Evolutionary conservation across 805 yeast genomes (phyloP), one percentile per base, ranked within the genome.

Genomic region (Saturnispora kantuleensis): DNA sequence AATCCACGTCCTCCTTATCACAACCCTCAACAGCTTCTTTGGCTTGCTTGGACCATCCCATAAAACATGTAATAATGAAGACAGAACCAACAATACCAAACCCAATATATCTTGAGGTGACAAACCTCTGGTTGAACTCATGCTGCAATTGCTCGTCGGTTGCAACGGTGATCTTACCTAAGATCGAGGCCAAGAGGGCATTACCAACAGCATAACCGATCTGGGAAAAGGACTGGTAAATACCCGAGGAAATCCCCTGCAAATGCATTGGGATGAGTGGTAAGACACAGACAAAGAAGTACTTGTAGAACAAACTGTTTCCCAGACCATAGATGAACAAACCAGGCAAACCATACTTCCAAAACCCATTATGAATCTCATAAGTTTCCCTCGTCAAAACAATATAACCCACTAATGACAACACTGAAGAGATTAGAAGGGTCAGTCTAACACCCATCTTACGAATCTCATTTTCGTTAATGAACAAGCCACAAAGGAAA

Each of bases 221-320:
- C 38, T 52, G 56, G 5, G 50, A 47, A 33, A 45, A 48, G 0
- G 55, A 47, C 16, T 41, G 46, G 38, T 43, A 50, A 18, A 52
- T 46, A 10, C 56, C 56, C 13, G 50, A 35, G 12, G 52, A 49
- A n/a, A 45, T 41, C 2, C 56, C 55, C 36, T 51, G 56, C 16
- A 52, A 39, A 38, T 52, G 53, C 15, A 50, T 15, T 13, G 56
- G 56, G 9, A 55, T 51, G 15, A 34, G 28, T 37, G 47, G 58
- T 33, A 58, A 53, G 8, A 67, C 51, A 4, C 62, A 56, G 30
- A 56, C 62, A 33, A 61, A 44, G 41, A 60, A 68, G 3, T 65
- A 57, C 26, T 65, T 56, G 50, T 63, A 66, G 47, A 57, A 68
- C 2, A 60, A 42, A 34, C 65, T 66, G 1, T 40, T 47, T 39